Evolutionary conservation across 805 yeast genomes (phyloP).

Genomic region (Zygoascus flipseniorum): DNA sequence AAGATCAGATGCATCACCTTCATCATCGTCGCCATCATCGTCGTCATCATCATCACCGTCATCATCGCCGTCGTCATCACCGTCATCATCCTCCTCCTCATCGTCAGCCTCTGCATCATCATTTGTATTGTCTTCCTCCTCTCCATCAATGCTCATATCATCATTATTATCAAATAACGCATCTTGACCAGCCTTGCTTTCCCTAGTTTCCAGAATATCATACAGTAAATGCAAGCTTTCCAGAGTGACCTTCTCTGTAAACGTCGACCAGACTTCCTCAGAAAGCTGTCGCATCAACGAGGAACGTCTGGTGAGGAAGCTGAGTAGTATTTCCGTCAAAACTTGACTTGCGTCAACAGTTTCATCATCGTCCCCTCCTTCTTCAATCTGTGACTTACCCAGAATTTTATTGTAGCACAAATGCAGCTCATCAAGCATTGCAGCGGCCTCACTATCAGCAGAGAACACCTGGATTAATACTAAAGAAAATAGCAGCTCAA

Average conservation of each 20-base stretch:
- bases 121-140: slow-evolving; percentile 34
- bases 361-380: slow-evolving; percentile 28
- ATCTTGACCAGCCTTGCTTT: slow-evolving; percentile 73
- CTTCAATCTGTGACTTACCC: slow-evolving; percentile 32
- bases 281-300: slow-evolving; percentile 50
- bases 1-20: neutral
- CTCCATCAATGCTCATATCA: slow-evolving; percentile 40
- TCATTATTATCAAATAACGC: slow-evolving; percentile 61
- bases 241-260: slow-evolving; percentile 38
- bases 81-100: slow-evolving; percentile 30
- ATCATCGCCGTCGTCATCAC: slow-evolving; percentile 30
- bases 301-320: slow-evolving; percentile 49
- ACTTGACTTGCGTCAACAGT: slow-evolving; percentile 38
- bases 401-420: slow-evolving; percentile 44
- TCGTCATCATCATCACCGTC: slow-evolving; percentile 29
- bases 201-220: slow-evolving; percentile 56
- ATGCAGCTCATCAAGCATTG: slow-evolving; percentile 64
- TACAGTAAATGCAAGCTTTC: slow-evolving; percentile 42
- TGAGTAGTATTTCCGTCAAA: slow-evolving; percentile 50
- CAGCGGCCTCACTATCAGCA: slow-evolving; percentile 65
- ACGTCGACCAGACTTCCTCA: slow-evolving; percentile 47
- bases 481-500: slow-evolving; percentile 71
- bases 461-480: slow-evolving; percentile 67
- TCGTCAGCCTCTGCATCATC: slow-evolving; percentile 31
- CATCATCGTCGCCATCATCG: slow-evolving; percentile 32